Percentiles rank a stretch among this genome's conserved stretches.
phyloP scores from a whole-genome alignment of 2,329 filamentous ascomycete species.

The Trichoderma asperellum region DNA sequence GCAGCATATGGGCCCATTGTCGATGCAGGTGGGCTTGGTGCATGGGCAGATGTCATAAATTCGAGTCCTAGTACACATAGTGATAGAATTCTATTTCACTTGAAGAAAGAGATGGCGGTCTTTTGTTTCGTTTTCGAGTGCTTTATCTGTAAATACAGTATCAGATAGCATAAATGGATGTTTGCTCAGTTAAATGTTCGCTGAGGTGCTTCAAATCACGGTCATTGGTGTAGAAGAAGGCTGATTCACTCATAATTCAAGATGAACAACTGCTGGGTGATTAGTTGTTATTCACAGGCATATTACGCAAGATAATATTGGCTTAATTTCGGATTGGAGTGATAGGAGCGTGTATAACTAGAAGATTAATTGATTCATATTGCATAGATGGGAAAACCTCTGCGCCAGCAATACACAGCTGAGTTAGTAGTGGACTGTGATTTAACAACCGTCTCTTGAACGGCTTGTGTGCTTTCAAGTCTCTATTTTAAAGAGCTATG shows the following conservation, averaged over 20 bases:
- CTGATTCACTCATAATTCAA: background rate
- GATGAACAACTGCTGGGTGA: background rate
- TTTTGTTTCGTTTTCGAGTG: background rate
- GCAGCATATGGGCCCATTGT: conserved; percentile 31
- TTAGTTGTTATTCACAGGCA: background rate
- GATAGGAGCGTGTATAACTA: too few relatives aligned
- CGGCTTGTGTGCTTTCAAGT: background rate
- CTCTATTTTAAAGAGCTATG: background rate
- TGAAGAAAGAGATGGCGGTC: background rate
- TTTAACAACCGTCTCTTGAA: background rate
- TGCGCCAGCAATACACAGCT: background rate
- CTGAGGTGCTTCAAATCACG: background rate
- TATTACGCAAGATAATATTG: background rate
- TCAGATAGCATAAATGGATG: background rate
- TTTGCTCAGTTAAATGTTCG: background rate
- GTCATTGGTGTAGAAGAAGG: background rate
- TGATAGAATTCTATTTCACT: background rate
- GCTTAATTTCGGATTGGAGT: background rate
- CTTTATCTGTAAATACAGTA: background rate
- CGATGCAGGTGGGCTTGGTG: conserved; percentile 33
- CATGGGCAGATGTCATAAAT: conserved; percentile 36
- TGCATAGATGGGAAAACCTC: background rate
- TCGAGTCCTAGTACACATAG: conserved; percentile 38
- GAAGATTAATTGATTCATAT: background rate
- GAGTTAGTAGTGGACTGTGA: background rate